Evolutionary conservation across 306 rosid genomes (phyloP).

Genomic region (Trichosanthes cucumerina): DNA sequence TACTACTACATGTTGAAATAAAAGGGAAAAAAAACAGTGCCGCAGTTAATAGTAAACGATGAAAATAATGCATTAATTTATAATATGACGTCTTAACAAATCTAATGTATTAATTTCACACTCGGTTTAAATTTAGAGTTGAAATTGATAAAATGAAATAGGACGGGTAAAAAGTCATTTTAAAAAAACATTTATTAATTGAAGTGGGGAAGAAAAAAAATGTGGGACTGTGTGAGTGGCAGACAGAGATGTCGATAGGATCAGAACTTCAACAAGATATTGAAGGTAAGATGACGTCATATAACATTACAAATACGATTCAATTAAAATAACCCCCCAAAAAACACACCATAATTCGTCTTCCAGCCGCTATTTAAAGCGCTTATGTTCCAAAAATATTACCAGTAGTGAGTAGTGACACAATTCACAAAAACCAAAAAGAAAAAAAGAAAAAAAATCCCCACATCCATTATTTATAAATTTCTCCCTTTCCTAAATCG

Average conservation of each 20-base stretch:
- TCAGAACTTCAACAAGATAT: conserved; percentile 24
- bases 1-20: no score
- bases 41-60: no score
- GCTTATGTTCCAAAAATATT: background rate
- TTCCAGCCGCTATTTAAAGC: conserved; percentile 24
- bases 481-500: background rate
- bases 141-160: no score
- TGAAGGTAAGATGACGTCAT: conserved; percentile 24
- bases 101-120: no score
- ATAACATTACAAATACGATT: background rate
- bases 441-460: background rate
- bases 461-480: background rate
- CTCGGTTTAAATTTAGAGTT: no score
- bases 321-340: background rate
- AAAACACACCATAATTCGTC: background rate
- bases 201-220: background rate
- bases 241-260: conserved; percentile 44
- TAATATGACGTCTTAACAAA: no score
- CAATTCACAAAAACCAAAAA: background rate
- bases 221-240: conserved; percentile 32
- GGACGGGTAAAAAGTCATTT: no score
- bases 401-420: background rate
- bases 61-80: no score
- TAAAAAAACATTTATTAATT: background rate
- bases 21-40: no score